Evolutionary conservation across 78 protist genomes (phyloP).

Genomic region (Capsaspora owczarzaki): DNA sequence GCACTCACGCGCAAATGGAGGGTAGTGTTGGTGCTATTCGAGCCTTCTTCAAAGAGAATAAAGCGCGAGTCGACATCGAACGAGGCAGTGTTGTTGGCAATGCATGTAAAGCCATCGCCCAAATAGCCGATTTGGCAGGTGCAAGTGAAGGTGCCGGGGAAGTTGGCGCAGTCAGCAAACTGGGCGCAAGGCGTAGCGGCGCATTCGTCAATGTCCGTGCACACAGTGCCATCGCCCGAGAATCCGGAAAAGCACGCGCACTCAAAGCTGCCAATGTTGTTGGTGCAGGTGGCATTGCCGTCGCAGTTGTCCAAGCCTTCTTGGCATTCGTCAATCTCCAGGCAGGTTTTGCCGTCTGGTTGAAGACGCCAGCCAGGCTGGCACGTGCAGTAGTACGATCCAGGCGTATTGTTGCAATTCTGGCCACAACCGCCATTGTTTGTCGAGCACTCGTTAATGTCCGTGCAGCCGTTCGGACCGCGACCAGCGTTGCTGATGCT

Average conservation of each 20-base stretch:
- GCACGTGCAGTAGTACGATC: not conserved
- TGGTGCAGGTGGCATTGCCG: not conserved
- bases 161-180: not conserved
- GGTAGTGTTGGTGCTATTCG: too few species aligned
- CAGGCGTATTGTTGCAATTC: not conserved
- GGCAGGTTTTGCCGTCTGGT: not conserved
- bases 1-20: too few species aligned
- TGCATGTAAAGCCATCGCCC: not conserved
- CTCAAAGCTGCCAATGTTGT: not conserved
- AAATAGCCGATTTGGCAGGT: not conserved
- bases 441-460: not conserved
- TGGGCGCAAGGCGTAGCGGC: not conserved
- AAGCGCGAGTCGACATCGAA: too few species aligned
- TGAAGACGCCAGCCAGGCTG: not conserved
- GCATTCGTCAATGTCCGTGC: not conserved
- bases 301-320: not conserved
- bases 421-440: not conserved
- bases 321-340: not conserved
- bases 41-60: too few species aligned
- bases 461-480: not conserved
- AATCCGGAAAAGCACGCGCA: not conserved
- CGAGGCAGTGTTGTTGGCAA: too few species aligned
- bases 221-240: slow-evolving; percentile 3
- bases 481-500: not conserved
- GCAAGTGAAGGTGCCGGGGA: not conserved